Evolutionary conservation across 805 yeast genomes (phyloP).

Genomic region (Candida coquimbonensis): DNA sequence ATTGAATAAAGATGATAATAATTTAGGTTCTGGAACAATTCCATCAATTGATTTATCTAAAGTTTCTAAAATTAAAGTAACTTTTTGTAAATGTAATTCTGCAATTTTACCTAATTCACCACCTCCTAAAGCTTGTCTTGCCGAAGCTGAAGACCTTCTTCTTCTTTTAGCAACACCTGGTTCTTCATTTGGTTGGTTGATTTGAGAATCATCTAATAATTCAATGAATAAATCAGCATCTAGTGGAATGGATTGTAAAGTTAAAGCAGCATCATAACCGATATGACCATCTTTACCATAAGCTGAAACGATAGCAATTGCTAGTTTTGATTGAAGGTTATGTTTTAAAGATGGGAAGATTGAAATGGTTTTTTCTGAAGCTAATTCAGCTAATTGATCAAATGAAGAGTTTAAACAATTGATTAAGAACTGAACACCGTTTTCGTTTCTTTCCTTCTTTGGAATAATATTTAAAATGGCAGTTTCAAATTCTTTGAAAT

Average conservation of each 20-base stretch:
- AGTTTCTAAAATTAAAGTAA: slow-evolving; percentile 75
- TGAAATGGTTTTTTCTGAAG: slow-evolving; percentile 44
- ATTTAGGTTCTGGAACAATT: slow-evolving; percentile 31
- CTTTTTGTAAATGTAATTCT: slow-evolving; percentile 65
- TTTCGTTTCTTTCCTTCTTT: slow-evolving; percentile 47
- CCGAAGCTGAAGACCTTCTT: slow-evolving; percentile 70
- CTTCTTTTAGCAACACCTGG: slow-evolving; percentile 64
- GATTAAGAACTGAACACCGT: slow-evolving; percentile 56
- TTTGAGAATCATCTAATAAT: slow-evolving; percentile 52
- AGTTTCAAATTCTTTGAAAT: slow-evolving; percentile 48
- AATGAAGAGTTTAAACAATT: slow-evolving; percentile 40
- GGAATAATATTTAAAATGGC: slow-evolving; percentile 54
- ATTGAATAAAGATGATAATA: slow-evolving; percentile 48
- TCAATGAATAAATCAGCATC: slow-evolving; percentile 50
- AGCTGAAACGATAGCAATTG: slow-evolving; percentile 55
- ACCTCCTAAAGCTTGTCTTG: slow-evolving; percentile 69
- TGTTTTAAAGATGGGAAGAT: slow-evolving; percentile 50
- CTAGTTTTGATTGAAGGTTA: slow-evolving; percentile 51
- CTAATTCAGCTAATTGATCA: slow-evolving; percentile 38
- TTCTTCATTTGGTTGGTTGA: slow-evolving; percentile 36
- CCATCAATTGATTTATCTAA: slow-evolving; percentile 43
- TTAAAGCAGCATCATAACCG: slow-evolving; percentile 45
- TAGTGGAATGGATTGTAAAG: slow-evolving; percentile 49
- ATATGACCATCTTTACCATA: slow-evolving; percentile 32
- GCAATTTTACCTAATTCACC: slow-evolving; percentile 68